A percentile compares a stretch with the other conserved stretches of the same genome.
These are phyloP conservation scores for Curvularia lunata DNA, from an alignment of 2,329 filamentous ascomycete genomes.

Conservation along the genomic window DNA sequence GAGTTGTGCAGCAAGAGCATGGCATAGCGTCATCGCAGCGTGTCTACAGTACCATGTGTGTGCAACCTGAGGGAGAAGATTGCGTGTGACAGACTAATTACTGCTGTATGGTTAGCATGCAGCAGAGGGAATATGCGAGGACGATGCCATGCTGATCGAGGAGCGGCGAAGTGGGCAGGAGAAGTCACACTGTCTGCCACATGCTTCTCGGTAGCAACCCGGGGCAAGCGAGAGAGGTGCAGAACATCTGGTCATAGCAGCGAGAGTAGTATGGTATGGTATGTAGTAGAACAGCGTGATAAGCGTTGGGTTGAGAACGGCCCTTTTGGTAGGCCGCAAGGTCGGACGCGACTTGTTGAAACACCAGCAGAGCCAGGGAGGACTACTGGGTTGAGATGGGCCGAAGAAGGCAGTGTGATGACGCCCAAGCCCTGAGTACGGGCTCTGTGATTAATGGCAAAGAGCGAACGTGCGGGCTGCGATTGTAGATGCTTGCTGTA, in stretches of 20 bases:
- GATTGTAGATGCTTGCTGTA: slow-evolving; percentile 9
- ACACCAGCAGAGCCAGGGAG: slow-evolving; percentile 8
- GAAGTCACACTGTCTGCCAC: slow-evolving; percentile 10
- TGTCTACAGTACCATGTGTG: neutral
- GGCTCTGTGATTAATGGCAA: slow-evolving; percentile 7
- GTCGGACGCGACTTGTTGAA: slow-evolving; percentile 4
- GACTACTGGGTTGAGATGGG: slow-evolving; percentile 4
- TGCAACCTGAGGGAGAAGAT: slow-evolving; percentile 1
- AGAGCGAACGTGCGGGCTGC: slow-evolving; percentile 4
- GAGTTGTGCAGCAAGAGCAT: slow-evolving; percentile 5
- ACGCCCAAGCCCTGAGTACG: slow-evolving; percentile 1
- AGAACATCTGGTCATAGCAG: slow-evolving; percentile 21
- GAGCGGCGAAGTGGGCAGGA: slow-evolving; percentile 1
- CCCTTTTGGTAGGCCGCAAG: neutral
- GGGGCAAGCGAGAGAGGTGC: slow-evolving; percentile 16
- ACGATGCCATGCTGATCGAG: slow-evolving; percentile 9
- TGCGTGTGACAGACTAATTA: slow-evolving; percentile 5
- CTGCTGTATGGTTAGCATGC: slow-evolving; percentile 10
- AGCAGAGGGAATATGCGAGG: slow-evolving; percentile 1
- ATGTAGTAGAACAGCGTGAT: slow-evolving; percentile 3
- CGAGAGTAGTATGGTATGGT: neutral
- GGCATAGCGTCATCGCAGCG: slow-evolving; percentile 8
- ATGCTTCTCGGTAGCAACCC: slow-evolving; percentile 14
- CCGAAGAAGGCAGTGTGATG: slow-evolving; percentile 1
- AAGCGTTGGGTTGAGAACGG: slow-evolving; percentile 1